Percentiles rank a stretch among this genome's conserved stretches.
Evolutionary conservation across 106 monocot genomes (phyloP).

Genomic region (Hemerocallis citrina): DNA sequence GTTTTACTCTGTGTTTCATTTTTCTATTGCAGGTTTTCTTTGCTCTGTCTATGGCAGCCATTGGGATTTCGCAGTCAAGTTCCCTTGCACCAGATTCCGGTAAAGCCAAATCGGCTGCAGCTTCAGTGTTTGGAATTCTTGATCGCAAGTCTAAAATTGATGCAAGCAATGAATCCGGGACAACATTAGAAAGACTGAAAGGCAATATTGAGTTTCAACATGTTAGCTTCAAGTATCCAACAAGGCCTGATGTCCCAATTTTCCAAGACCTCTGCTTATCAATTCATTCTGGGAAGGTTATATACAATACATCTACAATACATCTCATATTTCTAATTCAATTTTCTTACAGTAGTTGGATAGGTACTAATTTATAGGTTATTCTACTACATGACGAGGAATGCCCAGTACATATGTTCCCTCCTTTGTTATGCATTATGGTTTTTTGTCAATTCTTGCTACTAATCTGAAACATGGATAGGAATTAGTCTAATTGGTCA

Average conservation of each 20-base stretch:
- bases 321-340: too few relatives aligned
- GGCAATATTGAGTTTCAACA: constrained; percentile 44
- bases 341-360: too few relatives aligned
- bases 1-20: too few relatives aligned
- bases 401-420: too few relatives aligned
- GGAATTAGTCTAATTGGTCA: too few relatives aligned
- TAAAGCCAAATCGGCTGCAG: constrained; percentile 47
- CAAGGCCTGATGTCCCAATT: constrained; percentile 45
- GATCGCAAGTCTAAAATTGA: constrained; percentile 42
- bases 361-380: too few relatives aligned
- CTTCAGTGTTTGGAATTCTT: constrained; percentile 49
- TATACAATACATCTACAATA: too few relatives aligned
- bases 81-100: constrained; percentile 33
- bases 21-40: constrained; percentile 43
- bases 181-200: constrained; percentile 16
- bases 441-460: too few relatives aligned
- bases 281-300: constrained; percentile 47
- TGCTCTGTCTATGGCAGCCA: constrained; percentile 27
- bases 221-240: constrained; percentile 44
- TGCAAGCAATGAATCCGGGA: constrained; percentile 25
- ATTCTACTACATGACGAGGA: too few relatives aligned
- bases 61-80: constrained; percentile 41
- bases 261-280: constrained; percentile 43
- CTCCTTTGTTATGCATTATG: too few relatives aligned
- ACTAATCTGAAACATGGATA: too few relatives aligned